Evolutionary conservation across 1,139 yeast species (phyloP).

Genomic region (Pichia kudriavzevii): DNA sequence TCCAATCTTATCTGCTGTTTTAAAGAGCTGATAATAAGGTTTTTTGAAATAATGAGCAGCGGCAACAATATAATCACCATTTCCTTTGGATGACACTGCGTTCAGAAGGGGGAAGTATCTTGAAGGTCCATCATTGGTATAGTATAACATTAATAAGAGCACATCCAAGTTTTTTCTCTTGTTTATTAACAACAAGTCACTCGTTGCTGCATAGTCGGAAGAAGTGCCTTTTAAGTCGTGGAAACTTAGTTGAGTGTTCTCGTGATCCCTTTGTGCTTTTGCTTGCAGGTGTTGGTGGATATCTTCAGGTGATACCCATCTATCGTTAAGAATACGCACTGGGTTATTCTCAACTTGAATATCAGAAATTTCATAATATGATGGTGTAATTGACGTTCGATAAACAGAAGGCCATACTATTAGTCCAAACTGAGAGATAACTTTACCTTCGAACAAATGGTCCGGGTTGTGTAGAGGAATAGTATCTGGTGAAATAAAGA

Average conservation of each 20-base stretch:
- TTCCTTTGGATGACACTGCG: constrained; percentile 47
- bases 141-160: constrained; percentile 42
- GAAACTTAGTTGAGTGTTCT: constrained; percentile 22
- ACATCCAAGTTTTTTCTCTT: constrained; percentile 40
- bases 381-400: constrained; percentile 48
- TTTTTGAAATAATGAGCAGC: constrained; percentile 43
- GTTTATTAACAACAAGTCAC: constrained; percentile 45
- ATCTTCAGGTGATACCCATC: constrained; percentile 16
- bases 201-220: constrained; percentile 50
- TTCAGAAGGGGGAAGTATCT: constrained; percentile 37
- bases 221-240: constrained; percentile 47
- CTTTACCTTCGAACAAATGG: constrained; percentile 33
- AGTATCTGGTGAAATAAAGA: constrained; percentile 46
- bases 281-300: constrained; percentile 1
- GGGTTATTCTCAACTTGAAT: constrained; percentile 27
- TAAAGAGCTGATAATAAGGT: constrained; percentile 45
- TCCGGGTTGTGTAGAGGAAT: constrained; percentile 44
- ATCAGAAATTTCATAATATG: constrained; percentile 43
- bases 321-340: constrained; percentile 16
- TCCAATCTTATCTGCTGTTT: constrained; percentile 15
- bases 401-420: constrained; percentile 58
- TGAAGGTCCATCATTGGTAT: constrained; percentile 41
- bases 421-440: constrained; percentile 20
- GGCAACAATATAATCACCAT: constrained; percentile 50
- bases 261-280: constrained; percentile 7